Evolutionary conservation across 2,329 filamentous ascomycete genomes (phyloP).

Genomic region (Talaromyces sp.): DNA sequence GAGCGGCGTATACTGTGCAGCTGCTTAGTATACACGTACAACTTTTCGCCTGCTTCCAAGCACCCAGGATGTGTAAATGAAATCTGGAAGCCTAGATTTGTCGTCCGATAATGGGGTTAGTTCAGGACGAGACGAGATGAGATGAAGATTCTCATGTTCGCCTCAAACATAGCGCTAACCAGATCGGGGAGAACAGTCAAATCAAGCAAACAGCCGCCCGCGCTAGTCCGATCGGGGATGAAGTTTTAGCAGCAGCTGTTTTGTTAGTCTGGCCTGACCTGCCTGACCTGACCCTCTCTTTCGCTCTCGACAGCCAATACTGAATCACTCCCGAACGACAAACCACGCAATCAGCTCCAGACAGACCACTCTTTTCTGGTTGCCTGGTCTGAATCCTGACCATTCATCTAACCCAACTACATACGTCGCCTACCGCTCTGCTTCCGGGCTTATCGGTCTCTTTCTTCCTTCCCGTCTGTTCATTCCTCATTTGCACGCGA

Average conservation of each 20-base stretch:
- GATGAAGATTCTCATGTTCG: background rate
- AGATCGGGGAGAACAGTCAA: background rate
- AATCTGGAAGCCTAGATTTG: background rate
- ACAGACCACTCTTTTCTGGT: conserved; percentile 1
- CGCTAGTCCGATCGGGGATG: conserved; percentile 14
- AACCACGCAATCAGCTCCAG: conserved; percentile 11
- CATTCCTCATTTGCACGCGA: conserved; percentile 2
- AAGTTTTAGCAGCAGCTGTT: background rate
- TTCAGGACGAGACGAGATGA: background rate
- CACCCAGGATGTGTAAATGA: background rate
- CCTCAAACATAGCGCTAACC: background rate
- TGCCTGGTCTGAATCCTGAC: background rate
- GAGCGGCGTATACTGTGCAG: background rate
- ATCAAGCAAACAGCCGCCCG: conserved; percentile 8
- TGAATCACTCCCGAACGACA: background rate
- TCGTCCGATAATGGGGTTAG: no score
- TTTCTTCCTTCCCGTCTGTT: background rate
- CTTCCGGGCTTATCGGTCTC: background rate
- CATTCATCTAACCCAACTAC: background rate
- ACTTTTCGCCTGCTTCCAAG: background rate
- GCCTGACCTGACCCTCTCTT: background rate
- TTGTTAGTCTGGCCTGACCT: conserved; percentile 3
- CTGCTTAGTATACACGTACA: background rate
- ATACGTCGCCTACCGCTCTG: background rate
- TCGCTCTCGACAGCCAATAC: background rate